These are phyloP conservation scores for Paramyrothecium roridum DNA, from an alignment of 2,329 filamentous ascomycete species.

Conservation along the genomic window DNA sequence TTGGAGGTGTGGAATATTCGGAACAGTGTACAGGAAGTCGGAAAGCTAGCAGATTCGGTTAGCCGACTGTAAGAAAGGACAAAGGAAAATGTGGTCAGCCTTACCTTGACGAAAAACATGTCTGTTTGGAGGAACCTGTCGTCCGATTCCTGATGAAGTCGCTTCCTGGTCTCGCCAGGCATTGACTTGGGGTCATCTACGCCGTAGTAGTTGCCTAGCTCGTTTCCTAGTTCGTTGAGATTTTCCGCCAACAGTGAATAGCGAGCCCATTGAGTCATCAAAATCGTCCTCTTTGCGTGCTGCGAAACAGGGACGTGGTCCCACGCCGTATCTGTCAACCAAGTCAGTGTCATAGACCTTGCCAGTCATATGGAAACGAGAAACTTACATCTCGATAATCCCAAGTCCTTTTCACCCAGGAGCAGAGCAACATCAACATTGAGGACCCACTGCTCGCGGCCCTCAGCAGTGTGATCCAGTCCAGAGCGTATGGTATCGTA, in stretches of 20 bases:
- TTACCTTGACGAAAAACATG: slow-evolving; percentile 66
- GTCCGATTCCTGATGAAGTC: slow-evolving; percentile 46
- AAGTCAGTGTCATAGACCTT: too few species aligned
- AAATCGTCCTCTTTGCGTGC: slow-evolving; percentile 57
- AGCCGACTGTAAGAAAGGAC: slow-evolving; percentile 1
- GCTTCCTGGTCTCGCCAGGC: slow-evolving; percentile 38
- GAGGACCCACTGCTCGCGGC: slow-evolving; percentile 64
- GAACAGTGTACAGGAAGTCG: slow-evolving; percentile 58
- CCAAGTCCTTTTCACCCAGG: slow-evolving; percentile 61
- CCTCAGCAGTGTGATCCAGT: slow-evolving; percentile 48
- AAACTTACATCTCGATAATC: slow-evolving; percentile 56
- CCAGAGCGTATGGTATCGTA: slow-evolving; percentile 60
- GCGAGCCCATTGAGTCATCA: slow-evolving; percentile 54
- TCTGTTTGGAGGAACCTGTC: slow-evolving; percentile 55
- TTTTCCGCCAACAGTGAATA: slow-evolving; percentile 51
- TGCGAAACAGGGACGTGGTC: slow-evolving; percentile 49
- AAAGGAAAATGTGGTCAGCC: slow-evolving; percentile 7
- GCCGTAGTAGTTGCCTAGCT: slow-evolving; percentile 51
- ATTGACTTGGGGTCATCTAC: slow-evolving; percentile 40
- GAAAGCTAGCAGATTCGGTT: slow-evolving; percentile 41
- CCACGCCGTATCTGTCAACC: slow-evolving; percentile 53
- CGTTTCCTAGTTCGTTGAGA: slow-evolving; percentile 49
- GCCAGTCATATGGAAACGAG: not conserved
- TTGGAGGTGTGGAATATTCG: slow-evolving; percentile 56
- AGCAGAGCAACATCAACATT: slow-evolving; percentile 63